phyloP scores from a whole-genome alignment of 768 basidiomycete genomes.

The Boletus rubescentipes region DNA sequence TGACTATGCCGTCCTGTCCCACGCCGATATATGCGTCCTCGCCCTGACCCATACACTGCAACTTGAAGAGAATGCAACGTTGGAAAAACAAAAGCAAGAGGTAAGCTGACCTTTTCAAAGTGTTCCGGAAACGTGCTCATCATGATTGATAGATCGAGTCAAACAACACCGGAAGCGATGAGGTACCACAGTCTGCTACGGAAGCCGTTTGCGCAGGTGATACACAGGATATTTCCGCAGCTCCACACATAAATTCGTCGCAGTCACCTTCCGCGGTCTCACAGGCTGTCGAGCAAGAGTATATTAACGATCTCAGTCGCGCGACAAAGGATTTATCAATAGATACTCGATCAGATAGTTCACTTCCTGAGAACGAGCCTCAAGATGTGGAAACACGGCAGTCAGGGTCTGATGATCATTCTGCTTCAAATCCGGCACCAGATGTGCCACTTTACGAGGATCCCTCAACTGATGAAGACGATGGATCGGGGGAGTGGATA shows the following conservation, averaged over 20 bases:
- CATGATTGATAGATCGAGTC: conserved; percentile 7
- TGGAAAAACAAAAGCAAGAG: conserved; percentile 30
- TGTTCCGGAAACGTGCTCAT: neutral
- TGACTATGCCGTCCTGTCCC: conserved; percentile 89
- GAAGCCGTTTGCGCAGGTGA: conserved; percentile 3
- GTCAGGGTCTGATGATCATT: neutral
- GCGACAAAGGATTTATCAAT: conserved; percentile 11
- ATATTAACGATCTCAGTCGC: conserved; percentile 13
- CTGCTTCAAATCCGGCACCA: conserved; percentile 9
- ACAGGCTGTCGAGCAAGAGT: neutral
- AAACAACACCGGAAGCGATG: neutral
- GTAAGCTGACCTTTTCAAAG: conserved; percentile 18
- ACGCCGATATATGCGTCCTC: conserved; percentile 86
- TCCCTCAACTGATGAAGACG: conserved; percentile 71
- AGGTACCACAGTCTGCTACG: neutral
- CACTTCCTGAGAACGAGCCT: conserved; percentile 28
- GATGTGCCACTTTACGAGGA: conserved; percentile 60
- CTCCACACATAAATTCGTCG: neutral
- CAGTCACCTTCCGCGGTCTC: neutral
- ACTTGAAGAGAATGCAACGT: conserved; percentile 42
- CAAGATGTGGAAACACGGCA: conserved; percentile 33
- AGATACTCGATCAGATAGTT: conserved; percentile 9
- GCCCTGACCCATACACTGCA: conserved; percentile 85
- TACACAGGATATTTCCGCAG: neutral
- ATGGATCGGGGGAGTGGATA: conserved; percentile 95